A percentile compares a stretch with the other conserved stretches of the same genome.
Evolutionary conservation across 2,329 filamentous ascomycete genomes (phyloP).

Genomic region (Claviceps pazoutovae): DNA sequence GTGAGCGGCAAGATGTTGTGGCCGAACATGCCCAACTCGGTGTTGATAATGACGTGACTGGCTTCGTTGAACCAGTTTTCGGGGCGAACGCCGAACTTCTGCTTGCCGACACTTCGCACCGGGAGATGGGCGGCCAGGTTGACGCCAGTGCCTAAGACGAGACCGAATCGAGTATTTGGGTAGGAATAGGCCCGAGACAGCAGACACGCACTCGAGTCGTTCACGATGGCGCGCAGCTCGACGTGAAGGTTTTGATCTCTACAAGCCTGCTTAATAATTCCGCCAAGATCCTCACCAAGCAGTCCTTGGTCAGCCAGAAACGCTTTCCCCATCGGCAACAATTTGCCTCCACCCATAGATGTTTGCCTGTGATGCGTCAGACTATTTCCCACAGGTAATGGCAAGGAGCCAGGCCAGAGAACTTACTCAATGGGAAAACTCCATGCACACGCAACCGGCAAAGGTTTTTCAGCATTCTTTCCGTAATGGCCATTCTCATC

Average conservation of each 20-base stretch:
- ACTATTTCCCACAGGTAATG: not conserved
- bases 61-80: constrained; percentile 42
- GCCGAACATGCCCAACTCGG: constrained; percentile 54
- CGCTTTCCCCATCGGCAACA: constrained; percentile 52
- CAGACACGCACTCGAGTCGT: constrained; percentile 54
- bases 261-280: constrained; percentile 43
- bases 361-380: constrained; percentile 39
- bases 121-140: constrained; percentile 54
- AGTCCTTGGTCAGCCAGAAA: constrained; percentile 46
- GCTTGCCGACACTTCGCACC: constrained; percentile 36
- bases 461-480: constrained; percentile 24
- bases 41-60: constrained; percentile 52
- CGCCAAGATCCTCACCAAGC: constrained; percentile 44
- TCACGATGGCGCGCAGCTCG: constrained; percentile 46
- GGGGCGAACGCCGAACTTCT: constrained; percentile 44
- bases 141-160: constrained; percentile 54
- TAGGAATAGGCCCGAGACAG: constrained; percentile 49
- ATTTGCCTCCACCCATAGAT: constrained; percentile 42
- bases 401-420: not conserved
- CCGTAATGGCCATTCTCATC: constrained; percentile 26
- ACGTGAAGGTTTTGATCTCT: constrained; percentile 35
- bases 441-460: constrained; percentile 51
- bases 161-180: constrained; percentile 44
- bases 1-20: constrained; percentile 43
- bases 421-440: constrained; percentile 57